These are phyloP conservation scores for Coccomyxa sp. DNA, from an alignment of 139 green algal genomes.

Conservation along the genomic window DNA sequence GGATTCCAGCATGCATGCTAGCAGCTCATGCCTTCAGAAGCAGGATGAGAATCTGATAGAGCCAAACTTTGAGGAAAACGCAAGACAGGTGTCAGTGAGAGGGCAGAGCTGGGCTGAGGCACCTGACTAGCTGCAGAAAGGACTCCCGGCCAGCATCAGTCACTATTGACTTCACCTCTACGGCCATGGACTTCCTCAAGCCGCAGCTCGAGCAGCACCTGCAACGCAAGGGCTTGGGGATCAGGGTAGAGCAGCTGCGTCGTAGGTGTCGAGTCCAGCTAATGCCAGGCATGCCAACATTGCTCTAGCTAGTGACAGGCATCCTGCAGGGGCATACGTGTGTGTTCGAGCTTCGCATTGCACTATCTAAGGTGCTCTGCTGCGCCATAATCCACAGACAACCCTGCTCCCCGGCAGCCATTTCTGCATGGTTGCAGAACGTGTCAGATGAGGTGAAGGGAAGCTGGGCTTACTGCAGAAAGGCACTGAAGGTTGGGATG, in stretches of 20 bases:
- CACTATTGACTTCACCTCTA: conserved; percentile 16
- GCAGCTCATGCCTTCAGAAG: not conserved
- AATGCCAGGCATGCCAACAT: not conserved
- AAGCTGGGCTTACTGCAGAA: conserved; percentile 15
- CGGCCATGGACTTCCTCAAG: conserved; percentile 9
- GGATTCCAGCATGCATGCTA: not conserved
- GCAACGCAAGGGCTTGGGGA: too few relatives aligned
- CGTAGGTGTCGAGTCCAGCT: not conserved
- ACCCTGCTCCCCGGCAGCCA: too few relatives aligned
- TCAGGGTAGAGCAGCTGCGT: too few relatives aligned
- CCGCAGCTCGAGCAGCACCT: conserved; percentile 11
- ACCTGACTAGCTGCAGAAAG: conserved; percentile 17
- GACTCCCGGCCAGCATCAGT: not conserved
- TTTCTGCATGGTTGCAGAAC: too few relatives aligned
- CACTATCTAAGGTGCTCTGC: too few relatives aligned
- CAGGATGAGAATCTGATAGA: not conserved
- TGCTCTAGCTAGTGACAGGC: too few relatives aligned
- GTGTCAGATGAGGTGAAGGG: too few relatives aligned
- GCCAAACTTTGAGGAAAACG: not conserved
- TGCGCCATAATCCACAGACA: too few relatives aligned
- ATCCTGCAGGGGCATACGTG: too few relatives aligned
- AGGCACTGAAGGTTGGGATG: conserved; percentile 21
- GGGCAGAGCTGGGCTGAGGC: not conserved
- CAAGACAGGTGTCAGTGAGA: not conserved
- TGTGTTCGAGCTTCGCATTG: too few relatives aligned